phyloP scores from a whole-genome alignment of 345 rosid species.

The Chamaenerion angustifolium region DNA sequence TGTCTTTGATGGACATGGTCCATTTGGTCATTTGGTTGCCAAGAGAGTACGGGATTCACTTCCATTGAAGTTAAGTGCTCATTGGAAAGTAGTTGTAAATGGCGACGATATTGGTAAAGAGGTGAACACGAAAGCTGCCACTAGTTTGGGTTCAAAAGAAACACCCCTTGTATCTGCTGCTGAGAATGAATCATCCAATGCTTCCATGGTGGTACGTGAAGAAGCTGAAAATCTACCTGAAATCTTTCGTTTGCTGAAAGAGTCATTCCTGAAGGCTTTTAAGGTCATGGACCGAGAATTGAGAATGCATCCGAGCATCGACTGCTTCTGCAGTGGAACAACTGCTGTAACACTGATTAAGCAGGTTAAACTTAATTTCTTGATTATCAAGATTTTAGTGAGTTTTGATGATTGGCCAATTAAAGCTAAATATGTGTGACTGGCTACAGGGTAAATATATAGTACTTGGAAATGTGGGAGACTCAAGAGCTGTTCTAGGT shows the following conservation, averaged over 20 bases:
- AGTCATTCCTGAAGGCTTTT: slow-evolving; percentile 80
- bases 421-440: background rate
- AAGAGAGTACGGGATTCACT: slow-evolving; percentile 87
- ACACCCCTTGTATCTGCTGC: slow-evolving; percentile 41
- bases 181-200: slow-evolving; percentile 35
- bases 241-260: slow-evolving; percentile 52
- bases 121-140: slow-evolving; percentile 34
- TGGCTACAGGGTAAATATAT: slow-evolving; percentile 57
- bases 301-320: slow-evolving; percentile 50
- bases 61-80: slow-evolving; percentile 66
- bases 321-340: slow-evolving; percentile 96
- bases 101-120: slow-evolving; percentile 35
- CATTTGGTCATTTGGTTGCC: slow-evolving; percentile 95
- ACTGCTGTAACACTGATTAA: slow-evolving; percentile 92
- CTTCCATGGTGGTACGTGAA: slow-evolving; percentile 26
- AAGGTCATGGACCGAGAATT: slow-evolving; percentile 93
- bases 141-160: slow-evolving; percentile 43
- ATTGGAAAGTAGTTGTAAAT: slow-evolving; percentile 60
- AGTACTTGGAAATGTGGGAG: slow-evolving; percentile 81
- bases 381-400: slow-evolving; percentile 1
- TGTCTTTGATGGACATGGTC: slow-evolving; percentile 98
- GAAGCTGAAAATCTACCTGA: slow-evolving; percentile 45
- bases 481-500: slow-evolving; percentile 89
- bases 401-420: background rate
- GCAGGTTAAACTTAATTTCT: slow-evolving; percentile 41